Evolutionary conservation across 1,284 basidiomycete species (phyloP).

Genomic region (Fomitopsis schrenkii): DNA sequence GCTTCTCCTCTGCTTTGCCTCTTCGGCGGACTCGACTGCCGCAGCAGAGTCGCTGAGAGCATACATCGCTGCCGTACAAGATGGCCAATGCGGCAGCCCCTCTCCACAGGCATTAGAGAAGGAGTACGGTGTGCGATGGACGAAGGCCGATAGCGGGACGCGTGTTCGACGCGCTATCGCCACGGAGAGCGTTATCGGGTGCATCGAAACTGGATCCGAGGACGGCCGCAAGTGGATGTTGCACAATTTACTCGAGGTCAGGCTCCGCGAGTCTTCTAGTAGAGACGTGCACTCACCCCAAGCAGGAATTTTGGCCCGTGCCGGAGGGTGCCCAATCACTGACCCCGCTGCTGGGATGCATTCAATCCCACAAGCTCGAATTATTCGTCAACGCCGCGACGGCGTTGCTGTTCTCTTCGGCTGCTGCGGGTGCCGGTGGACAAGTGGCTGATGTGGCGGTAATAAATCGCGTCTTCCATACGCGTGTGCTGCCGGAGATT

Average conservation of each 20-base stretch:
- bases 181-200: slow-evolving; percentile 32
- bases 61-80: slow-evolving; percentile 24
- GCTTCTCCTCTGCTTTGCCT: slow-evolving; percentile 37
- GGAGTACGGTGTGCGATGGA: slow-evolving; percentile 31
- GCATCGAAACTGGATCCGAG: slow-evolving; percentile 31
- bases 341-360: slow-evolving; percentile 28
- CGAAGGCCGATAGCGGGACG: slow-evolving; percentile 27
- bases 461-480: slow-evolving; percentile 41
- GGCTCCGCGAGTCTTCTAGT: background rate
- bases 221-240: slow-evolving; percentile 29
- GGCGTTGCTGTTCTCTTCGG: slow-evolving; percentile 27
- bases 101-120: slow-evolving; percentile 29
- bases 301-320: slow-evolving; percentile 47
- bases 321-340: slow-evolving; percentile 25
- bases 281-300: background rate
- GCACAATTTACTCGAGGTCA: slow-evolving; percentile 27
- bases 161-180: slow-evolving; percentile 24
- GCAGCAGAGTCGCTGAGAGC: slow-evolving; percentile 26
- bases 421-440: slow-evolving; percentile 11
- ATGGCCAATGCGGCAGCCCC: slow-evolving; percentile 29
- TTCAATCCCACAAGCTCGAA: slow-evolving; percentile 34
- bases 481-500: slow-evolving; percentile 46
- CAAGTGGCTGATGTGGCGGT: slow-evolving; percentile 23
- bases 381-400: slow-evolving; percentile 37
- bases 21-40: slow-evolving; percentile 12